These are phyloP conservation scores for Stygiomarasmius scandens DNA, from an alignment of 1,284 basidiomycete species.

Conservation along the genomic window DNA sequence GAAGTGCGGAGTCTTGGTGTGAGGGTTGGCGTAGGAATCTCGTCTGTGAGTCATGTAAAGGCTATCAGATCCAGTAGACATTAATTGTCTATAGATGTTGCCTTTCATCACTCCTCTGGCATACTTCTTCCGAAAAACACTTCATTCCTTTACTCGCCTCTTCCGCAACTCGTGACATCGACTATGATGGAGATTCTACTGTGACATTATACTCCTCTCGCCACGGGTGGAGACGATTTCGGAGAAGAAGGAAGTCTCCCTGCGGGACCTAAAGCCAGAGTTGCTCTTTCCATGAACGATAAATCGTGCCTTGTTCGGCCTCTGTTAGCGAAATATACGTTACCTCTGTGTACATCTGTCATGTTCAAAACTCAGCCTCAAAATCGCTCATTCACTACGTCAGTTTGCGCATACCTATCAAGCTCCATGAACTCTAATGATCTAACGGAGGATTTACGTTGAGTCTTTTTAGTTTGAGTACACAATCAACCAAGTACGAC, in stretches of 20 bases:
- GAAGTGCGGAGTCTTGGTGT: constrained; percentile 87
- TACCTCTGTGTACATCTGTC: constrained; percentile 69
- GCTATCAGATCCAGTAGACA: too few relatives aligned
- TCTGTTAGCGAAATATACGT: constrained; percentile 76
- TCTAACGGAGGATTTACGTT: neutral
- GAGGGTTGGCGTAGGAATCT: constrained; percentile 78
- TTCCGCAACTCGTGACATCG: constrained; percentile 11
- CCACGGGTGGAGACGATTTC: constrained; percentile 44
- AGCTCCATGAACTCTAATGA: constrained; percentile 28
- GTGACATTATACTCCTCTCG: constrained; percentile 57
- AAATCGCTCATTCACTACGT: constrained; percentile 10
- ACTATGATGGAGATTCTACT: constrained; percentile 37
- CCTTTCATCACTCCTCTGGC: constrained; percentile 77
- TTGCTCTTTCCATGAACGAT: constrained; percentile 63
- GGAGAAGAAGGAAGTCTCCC: constrained; percentile 36
- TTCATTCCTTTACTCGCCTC: constrained; percentile 42
- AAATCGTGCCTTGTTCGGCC: constrained; percentile 80
- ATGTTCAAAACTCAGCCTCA: neutral
- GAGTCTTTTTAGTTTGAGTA: constrained; percentile 87
- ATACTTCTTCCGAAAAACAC: constrained; percentile 65
- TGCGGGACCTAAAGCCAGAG: constrained; percentile 37
- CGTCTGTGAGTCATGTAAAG: constrained; percentile 63
- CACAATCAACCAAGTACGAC: constrained; percentile 84
- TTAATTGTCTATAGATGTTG: constrained; percentile 56
- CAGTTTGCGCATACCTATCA: constrained; percentile 80